Evolutionary conservation across 2,329 filamentous ascomycete genomes (phyloP).

Genomic region (Aspergillus thermomutatus): DNA sequence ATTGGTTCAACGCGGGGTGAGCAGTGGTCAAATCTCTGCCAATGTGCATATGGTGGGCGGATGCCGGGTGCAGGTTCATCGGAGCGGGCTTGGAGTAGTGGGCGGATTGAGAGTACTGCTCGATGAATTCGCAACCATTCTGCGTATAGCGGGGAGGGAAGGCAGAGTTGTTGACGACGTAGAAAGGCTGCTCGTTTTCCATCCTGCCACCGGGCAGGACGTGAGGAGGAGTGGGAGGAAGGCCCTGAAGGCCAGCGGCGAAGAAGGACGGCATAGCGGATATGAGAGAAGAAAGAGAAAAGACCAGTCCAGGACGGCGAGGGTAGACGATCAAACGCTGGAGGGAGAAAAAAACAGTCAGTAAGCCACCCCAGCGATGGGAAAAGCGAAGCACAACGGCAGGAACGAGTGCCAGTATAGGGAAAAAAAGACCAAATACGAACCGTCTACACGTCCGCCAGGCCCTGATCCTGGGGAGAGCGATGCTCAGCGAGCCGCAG

Average conservation of each 20-base stretch:
- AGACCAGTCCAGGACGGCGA: constrained; percentile 34
- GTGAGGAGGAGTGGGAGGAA: constrained; percentile 43
- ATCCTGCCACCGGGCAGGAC: constrained; percentile 34
- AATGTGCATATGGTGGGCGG: constrained; percentile 27
- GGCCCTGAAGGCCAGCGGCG: constrained; percentile 38
- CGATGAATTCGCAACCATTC: constrained; percentile 44
- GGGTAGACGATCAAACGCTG: constrained; percentile 33
- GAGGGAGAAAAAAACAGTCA: constrained; percentile 19
- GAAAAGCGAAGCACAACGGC: constrained; percentile 2
- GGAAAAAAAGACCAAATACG: constrained; percentile 19
- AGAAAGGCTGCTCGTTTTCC: constrained; percentile 39
- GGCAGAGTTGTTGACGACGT: constrained; percentile 35
- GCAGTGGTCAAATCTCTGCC: constrained; percentile 32
- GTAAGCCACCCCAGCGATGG: constrained; percentile 3
- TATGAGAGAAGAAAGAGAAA: constrained; percentile 13
- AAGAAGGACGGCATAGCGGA: constrained; percentile 42
- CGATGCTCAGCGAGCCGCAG: constrained; percentile 40
- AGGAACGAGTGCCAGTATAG: constrained; percentile 2
- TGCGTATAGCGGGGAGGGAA: constrained; percentile 43
- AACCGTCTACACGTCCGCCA: constrained; percentile 43
- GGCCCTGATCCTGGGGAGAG: constrained; percentile 39
- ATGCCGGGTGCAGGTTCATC: constrained; percentile 32
- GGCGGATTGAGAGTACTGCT: constrained; percentile 44
- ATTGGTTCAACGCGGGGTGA: constrained; percentile 26
- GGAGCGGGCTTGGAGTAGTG: constrained; percentile 37